A percentile compares a stretch with the other conserved stretches of the same genome.
Evolutionary conservation across 1,139 yeast genomes (phyloP).

Genomic region (Keqinozyma sinolaborantium): DNA sequence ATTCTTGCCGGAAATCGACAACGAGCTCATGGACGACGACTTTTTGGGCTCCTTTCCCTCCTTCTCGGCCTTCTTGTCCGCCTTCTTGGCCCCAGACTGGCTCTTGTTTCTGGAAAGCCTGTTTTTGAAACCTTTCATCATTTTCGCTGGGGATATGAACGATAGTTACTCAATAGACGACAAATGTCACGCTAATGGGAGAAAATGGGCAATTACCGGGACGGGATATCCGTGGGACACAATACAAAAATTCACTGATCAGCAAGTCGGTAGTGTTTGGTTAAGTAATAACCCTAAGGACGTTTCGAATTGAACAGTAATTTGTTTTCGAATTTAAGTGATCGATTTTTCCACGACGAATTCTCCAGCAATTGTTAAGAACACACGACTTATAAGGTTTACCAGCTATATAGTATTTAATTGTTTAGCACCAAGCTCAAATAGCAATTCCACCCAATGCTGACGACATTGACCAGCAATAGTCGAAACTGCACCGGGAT

Average conservation of each 20-base stretch:
- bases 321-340: constrained; percentile 7
- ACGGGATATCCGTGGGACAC: too few species aligned
- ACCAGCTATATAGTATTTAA: too few species aligned
- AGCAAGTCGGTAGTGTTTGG: too few species aligned
- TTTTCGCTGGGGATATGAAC: too few species aligned
- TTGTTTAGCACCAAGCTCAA: constrained; percentile 36
- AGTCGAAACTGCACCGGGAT: constrained; percentile 71
- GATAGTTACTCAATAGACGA: too few species aligned
- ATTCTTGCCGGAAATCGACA: constrained; percentile 5
- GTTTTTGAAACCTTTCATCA: constrained; percentile 52
- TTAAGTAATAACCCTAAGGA: too few species aligned
- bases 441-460: constrained; percentile 85
- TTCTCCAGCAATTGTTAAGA: neutral
- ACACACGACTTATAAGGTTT: neutral
- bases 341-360: constrained; percentile 5
- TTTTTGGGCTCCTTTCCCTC: constrained; percentile 20
- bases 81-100: constrained; percentile 30
- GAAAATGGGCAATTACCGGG: too few species aligned
- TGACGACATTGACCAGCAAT: constrained; percentile 63
- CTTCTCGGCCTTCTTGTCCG: constrained; percentile 30
- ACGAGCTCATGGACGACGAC: constrained; percentile 6
- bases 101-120: constrained; percentile 36
- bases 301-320: neutral
- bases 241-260: too few species aligned
- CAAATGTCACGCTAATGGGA: too few species aligned